phyloP scores from a whole-genome alignment of 768 basidiomycete species.

The Amylocystis lapponica region DNA sequence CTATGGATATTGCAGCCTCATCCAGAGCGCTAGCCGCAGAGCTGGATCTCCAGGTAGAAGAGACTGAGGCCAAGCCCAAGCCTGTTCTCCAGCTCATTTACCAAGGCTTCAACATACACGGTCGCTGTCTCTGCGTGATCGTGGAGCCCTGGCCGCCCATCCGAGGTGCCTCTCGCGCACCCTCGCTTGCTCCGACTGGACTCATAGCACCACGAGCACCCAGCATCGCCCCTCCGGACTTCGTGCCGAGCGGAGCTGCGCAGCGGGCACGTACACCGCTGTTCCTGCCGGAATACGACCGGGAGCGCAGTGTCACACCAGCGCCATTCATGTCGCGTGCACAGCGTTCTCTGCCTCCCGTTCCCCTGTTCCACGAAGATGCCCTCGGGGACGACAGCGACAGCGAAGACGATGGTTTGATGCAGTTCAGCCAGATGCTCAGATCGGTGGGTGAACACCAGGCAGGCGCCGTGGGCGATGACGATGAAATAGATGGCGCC shows the following conservation, averaged over 20 bases:
- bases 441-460: conserved; percentile 50
- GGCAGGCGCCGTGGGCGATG: conserved; percentile 60
- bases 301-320: conserved; percentile 36
- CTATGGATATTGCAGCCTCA: no score
- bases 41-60: conserved; percentile 28
- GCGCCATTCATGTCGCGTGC: conserved; percentile 20
- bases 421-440: conserved; percentile 72
- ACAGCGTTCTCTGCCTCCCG: conserved; percentile 29
- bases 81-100: conserved; percentile 70
- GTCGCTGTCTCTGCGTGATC: conserved; percentile 73
- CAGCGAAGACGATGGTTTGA: conserved; percentile 48
- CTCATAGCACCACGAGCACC: conserved; percentile 23
- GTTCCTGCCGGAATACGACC: conserved; percentile 64
- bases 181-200: conserved; percentile 26
- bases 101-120: conserved; percentile 64
- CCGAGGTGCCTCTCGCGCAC: conserved; percentile 29
- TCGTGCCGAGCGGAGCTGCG: conserved; percentile 16
- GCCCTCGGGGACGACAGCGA: conserved; percentile 23
- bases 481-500: conserved; percentile 69
- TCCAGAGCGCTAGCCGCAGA: not conserved
- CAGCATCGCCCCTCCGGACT: conserved; percentile 28
- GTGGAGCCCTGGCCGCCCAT: conserved; percentile 75
- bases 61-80: conserved; percentile 61
- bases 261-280: conserved; percentile 55
- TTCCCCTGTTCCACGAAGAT: conserved; percentile 38